Evolutionary conservation across 345 rosid genomes (phyloP).

Genomic region (Hibiscus syriacus): DNA sequence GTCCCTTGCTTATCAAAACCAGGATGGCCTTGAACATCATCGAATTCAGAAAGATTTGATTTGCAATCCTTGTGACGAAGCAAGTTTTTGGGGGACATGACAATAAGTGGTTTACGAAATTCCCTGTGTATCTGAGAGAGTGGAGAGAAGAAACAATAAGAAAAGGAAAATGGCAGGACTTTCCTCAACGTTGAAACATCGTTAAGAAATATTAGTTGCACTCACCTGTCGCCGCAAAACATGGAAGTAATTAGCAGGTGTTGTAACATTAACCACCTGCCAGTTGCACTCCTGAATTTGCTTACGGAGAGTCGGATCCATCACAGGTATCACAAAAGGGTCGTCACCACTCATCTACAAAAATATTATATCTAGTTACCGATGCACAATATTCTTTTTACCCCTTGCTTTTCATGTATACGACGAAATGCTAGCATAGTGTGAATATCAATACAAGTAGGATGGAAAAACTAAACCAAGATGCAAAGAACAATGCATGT

Average conservation of each 20-base stretch:
- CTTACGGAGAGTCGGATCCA: constrained; percentile 66
- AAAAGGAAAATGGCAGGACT: background rate
- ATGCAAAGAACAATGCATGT: background rate
- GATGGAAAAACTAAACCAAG: background rate
- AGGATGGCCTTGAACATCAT: constrained; percentile 94
- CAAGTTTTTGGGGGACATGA: constrained; percentile 85
- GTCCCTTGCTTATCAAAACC: constrained; percentile 98
- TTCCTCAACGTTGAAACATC: background rate
- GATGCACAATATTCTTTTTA: background rate
- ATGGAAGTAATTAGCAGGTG: constrained; percentile 87
- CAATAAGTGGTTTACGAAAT: constrained; percentile 84
- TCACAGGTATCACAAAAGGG: constrained; percentile 66
- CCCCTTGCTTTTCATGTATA: background rate
- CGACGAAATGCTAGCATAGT: background rate
- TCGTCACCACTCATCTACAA: constrained; percentile 79
- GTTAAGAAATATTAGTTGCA: constrained; percentile 8
- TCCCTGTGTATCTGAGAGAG: constrained; percentile 69
- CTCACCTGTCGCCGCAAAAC: constrained; percentile 74
- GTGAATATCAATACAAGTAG: background rate
- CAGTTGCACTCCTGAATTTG: constrained; percentile 86
- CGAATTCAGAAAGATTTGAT: constrained; percentile 92
- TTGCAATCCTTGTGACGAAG: constrained; percentile 90
- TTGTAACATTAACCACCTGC: constrained; percentile 86
- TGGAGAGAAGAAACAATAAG: constrained; percentile 6
- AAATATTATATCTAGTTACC: background rate